A percentile compares a stretch with the other conserved stretches of the same genome.
Evolutionary conservation across 768 basidiomycete genomes (phyloP).

Genomic region (Xerocomellus amylosporus): DNA sequence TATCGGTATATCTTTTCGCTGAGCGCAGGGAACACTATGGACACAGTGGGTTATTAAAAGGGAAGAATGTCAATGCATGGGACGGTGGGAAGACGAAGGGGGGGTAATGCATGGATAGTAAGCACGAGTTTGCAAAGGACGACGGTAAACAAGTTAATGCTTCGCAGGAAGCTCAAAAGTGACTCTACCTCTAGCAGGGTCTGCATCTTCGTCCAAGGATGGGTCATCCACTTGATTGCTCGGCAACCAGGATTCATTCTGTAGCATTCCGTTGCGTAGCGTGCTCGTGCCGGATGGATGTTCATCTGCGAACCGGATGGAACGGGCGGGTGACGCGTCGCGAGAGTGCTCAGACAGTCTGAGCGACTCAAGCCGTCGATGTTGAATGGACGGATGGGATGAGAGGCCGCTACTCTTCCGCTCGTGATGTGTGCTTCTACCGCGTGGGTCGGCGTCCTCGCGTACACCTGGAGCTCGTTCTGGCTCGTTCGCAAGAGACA

Average conservation of each 20-base stretch:
- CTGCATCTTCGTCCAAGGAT: conserved; percentile 13
- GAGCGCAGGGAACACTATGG: background rate
- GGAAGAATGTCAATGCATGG: background rate
- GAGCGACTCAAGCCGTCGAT: conserved; percentile 33
- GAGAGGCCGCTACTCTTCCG: conserved; percentile 17
- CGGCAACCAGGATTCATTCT: conserved; percentile 20
- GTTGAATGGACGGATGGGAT: conserved; percentile 23
- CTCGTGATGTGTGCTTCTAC: conserved; percentile 17
- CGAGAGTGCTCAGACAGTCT: conserved; percentile 24
- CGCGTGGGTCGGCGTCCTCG: conserved; percentile 19
- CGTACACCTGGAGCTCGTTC: conserved; percentile 2
- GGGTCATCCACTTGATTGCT: conserved; percentile 8
- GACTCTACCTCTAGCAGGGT: conserved; percentile 15
- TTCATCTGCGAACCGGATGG: conserved; percentile 46
- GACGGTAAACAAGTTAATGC: background rate
- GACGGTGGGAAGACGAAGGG: background rate
- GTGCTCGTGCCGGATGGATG: conserved; percentile 21
- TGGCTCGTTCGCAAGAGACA: background rate
- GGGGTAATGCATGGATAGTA: background rate
- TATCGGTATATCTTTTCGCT: background rate
- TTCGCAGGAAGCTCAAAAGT: conserved; percentile 22
- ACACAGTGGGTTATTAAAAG: background rate
- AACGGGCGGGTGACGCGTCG: conserved; percentile 46
- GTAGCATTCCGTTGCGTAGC: conserved; percentile 15
- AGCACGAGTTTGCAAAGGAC: background rate